Percentiles rank a stretch among this genome's conserved stretches.
Conservation (phyloP, 495 filamentous ascomycete genomes). For the Extremus antarcticus region DNA sequence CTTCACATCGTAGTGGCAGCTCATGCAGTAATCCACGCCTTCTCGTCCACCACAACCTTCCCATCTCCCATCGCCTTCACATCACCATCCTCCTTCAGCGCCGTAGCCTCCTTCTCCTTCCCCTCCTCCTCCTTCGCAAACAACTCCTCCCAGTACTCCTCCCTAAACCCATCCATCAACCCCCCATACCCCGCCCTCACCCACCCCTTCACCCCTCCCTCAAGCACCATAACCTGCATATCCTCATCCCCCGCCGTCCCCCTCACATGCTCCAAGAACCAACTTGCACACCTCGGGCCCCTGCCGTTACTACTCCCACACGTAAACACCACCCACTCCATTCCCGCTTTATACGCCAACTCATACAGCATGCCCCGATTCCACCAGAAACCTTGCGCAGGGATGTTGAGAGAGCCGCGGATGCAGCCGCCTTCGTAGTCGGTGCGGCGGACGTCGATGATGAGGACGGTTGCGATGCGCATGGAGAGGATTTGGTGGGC, state of each 20-base stretch:
- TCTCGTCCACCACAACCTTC: neutral
- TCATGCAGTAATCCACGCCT: too few species aligned
- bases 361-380: constrained; percentile 31
- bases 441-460: constrained; percentile 30
- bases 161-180: constrained; percentile 40
- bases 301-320: constrained; percentile 36
- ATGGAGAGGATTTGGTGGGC: constrained; percentile 15
- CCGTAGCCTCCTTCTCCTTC: neutral
- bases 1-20: too few species aligned
- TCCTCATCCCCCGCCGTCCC: constrained; percentile 29
- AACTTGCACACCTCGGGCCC: constrained; percentile 38
- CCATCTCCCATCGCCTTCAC: neutral
- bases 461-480: constrained; percentile 21
- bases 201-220: constrained; percentile 42
- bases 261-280: constrained; percentile 30
- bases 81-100: neutral
- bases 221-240: constrained; percentile 35
- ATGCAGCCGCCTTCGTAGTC: constrained; percentile 38
- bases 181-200: constrained; percentile 33
- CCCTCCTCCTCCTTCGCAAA: constrained; percentile 12
- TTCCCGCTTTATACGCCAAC: constrained; percentile 29
- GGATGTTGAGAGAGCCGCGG: constrained; percentile 38
- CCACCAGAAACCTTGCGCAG: constrained; percentile 39
- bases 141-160: constrained; percentile 37
- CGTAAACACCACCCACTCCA: constrained; percentile 39